Evolutionary conservation across 78 protist genomes (phyloP), one percentile per base, ranked within the genome.

Genomic region (Monosiga brevicollis): DNA sequence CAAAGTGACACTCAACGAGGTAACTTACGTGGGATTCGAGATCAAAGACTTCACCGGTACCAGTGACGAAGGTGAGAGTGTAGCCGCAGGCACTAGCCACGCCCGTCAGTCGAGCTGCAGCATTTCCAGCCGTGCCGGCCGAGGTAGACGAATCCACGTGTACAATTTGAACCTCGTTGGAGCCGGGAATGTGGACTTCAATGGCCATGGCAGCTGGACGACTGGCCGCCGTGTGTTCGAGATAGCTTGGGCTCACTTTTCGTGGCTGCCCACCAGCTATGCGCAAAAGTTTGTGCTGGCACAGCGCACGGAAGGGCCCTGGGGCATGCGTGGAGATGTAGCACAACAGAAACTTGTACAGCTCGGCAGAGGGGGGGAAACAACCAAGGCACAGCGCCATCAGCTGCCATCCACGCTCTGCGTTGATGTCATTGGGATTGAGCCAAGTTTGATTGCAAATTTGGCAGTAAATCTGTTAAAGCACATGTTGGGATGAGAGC

Each of bases 381-480:
- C 34, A 0, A 42, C 37, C 26, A 1, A 49, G 38, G 73, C 70
- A 42, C 40, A 78, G 9, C 43, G 82, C 0, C 70, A 78, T 6
- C 26, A 78, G 82, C 39, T 9, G 73, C 82, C 82, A 78, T 25
- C 25, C 82, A 32, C 82, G 82, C 73, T 78, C 73, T 22, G 6
- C 35, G 40, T 35, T 49, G 73, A 0, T 32, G 26, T 26, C 39
- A 42, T 32, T 1, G 22, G 22, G 49, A 54, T 49, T 49, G 32
- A 2, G 37, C 35, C 11, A 1, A 3, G 73, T 42, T 73, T 78
- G 82, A 73, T 49, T 42, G 36, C 11, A 29, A 9, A 78, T 70
- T 26, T 78, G 82, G 37, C 9, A 11, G 42, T 22, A 49, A 15
- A 78, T 35, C 73, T 78, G 73, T 70, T 78, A 70, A 34, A 39